These are phyloP conservation scores for Plectosphaerella plurivora DNA, from an alignment of 2,329 filamentous ascomycete species.

Conservation along the genomic window DNA sequence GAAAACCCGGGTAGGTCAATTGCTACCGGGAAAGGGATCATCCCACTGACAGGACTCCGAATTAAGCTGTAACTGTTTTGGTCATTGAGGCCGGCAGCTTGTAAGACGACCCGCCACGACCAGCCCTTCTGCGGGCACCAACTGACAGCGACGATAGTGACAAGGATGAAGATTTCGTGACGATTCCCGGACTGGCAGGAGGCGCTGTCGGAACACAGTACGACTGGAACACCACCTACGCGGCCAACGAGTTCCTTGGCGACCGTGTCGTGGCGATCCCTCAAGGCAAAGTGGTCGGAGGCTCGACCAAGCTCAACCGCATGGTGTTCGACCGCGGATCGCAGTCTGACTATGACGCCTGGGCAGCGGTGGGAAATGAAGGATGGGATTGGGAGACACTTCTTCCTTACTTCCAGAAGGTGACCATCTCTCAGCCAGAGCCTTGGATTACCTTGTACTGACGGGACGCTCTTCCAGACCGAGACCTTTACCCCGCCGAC, in stretches of 20 bases:
- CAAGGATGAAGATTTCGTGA: conserved; percentile 16
- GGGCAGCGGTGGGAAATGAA: conserved; percentile 29
- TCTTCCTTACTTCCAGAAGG: conserved; percentile 25
- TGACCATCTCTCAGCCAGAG: conserved; percentile 1
- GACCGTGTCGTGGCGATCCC: neutral
- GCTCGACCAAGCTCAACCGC: conserved; percentile 23
- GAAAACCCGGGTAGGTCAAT: conserved; percentile 20
- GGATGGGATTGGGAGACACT: conserved; percentile 32
- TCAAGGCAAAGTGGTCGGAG: conserved; percentile 19
- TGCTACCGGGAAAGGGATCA: neutral
- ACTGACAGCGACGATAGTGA: conserved; percentile 1
- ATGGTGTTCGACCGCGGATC: conserved; percentile 25
- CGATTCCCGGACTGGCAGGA: conserved; percentile 19
- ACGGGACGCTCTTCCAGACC: neutral
- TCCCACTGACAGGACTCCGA: conserved; percentile 1
- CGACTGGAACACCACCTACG: conserved; percentile 27
- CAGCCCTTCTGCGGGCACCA: too few species aligned
- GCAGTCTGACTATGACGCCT: conserved; percentile 24
- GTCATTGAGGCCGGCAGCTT: conserved; percentile 18
- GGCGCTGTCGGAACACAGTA: conserved; percentile 16
- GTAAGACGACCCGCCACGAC: neutral
- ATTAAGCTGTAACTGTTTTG: conserved; percentile 17
- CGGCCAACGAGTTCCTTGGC: neutral
- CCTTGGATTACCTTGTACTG: too few species aligned
- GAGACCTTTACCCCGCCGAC: conserved; percentile 17